Percentiles rank a stretch among this genome's conserved stretches.
Conservation (phyloP, 108 stramenopile species). For the Cyclotella choctawhatcheeana region DNA sequence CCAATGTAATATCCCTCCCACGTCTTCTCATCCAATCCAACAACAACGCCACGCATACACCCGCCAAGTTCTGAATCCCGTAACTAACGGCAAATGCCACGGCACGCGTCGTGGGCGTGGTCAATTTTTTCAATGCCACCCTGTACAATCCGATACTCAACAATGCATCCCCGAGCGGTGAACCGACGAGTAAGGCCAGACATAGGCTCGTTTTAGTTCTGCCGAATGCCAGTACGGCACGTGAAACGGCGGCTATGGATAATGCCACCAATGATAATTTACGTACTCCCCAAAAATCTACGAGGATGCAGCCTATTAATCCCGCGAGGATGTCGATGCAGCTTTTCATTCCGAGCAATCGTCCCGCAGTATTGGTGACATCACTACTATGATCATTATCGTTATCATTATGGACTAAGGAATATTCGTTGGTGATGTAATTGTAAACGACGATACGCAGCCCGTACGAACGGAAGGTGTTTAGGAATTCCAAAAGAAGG, state of each 20-base stretch:
- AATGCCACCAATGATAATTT: slow-evolving; percentile 24
- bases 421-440: slow-evolving; percentile 50
- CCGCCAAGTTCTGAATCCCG: slow-evolving; percentile 35
- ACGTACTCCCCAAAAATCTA: slow-evolving; percentile 38
- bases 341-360: slow-evolving; percentile 38
- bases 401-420: slow-evolving; percentile 20
- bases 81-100: slow-evolving; percentile 42
- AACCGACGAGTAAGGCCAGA: slow-evolving; percentile 20
- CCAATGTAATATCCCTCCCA: slow-evolving; percentile 13
- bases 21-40: slow-evolving; percentile 39
- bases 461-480: slow-evolving; percentile 47
- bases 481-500: slow-evolving; percentile 26
- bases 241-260: slow-evolving; percentile 30
- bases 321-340: slow-evolving; percentile 37
- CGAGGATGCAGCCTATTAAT: slow-evolving; percentile 24
- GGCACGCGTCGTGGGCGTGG: slow-evolving; percentile 39
- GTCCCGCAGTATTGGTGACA: no score
- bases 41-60: slow-evolving; percentile 28
- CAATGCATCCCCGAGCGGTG: slow-evolving; percentile 46
- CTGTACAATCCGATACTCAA: slow-evolving; percentile 43
- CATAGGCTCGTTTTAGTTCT: slow-evolving; percentile 12
- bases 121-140: slow-evolving; percentile 50
- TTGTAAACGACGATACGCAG: slow-evolving; percentile 34
- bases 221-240: slow-evolving; percentile 39
- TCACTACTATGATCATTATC: no score